Base-by-base conservation (phyloP, 768 basidiomycete genomes). In the Clitopilus passeckerianus region DNA sequence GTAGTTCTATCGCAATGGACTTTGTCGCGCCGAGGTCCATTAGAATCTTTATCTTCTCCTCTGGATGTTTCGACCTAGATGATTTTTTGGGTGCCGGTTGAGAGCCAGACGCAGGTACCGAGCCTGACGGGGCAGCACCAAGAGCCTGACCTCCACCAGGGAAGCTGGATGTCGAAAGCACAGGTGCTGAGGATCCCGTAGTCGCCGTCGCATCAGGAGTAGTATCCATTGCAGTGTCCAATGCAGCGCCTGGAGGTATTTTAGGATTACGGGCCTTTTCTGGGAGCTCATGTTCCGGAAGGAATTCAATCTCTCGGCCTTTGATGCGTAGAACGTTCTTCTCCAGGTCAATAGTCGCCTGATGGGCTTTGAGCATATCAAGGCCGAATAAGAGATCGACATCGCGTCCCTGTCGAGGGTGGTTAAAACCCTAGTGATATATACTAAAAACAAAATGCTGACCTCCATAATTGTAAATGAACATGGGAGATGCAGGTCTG, bases 361-460 rank as follows among this genome's bases (percentile, higher is more conserved):
- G 95, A 70, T 98, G 92, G 0, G 95, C 91, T 73, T 94, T 98
- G 61, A 98, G 85, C 97, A 98, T 98, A 80, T 99, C 97, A n/a
- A 99, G 82, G 6, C 97, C 97, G 43, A 99, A 88, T 2, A 99
- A 78, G n/a, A 99, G 85, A 68, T 98, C 96, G 52, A 98, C 94
- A 59, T 91, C 87, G 33, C 87, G 85, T 35, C 95, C 95, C 91
- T 94, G 59, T 20, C 14, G 50, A 44, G 22, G 56, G 37, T 54
- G 24, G 16, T 2, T 24, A 56, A 18, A 41, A 57, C 43, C 24
- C 57, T 35, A n/a, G 54, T 16, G 7, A 57, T 30, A 37, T 27
- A 54, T 22, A 43, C 18, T 6, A 12, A 30, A 30, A 30, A 30
- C 27, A 30, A n/a, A n/a, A 30, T 7, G 58, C 77, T 56, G 62